A percentile compares a stretch with the other conserved stretches of the same genome.
Conservation (phyloP, 2,329 filamentous ascomycete genomes). For the Akanthomyces muscarius region DNA sequence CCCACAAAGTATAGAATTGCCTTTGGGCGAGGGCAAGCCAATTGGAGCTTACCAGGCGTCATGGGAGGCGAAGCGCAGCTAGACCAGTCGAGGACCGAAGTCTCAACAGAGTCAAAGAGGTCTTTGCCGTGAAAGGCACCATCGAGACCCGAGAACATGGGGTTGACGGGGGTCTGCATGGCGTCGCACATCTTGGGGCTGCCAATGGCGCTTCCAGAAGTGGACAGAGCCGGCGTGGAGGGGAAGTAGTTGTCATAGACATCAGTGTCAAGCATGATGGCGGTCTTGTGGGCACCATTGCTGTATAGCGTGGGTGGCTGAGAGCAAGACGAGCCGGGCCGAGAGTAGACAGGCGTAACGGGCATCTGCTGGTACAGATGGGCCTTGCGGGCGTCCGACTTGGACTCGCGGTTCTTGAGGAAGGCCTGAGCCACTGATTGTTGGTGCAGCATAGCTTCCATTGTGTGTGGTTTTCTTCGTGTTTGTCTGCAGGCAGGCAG, state of each 20-base stretch:
- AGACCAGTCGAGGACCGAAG: constrained; percentile 73
- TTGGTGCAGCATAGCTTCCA: constrained; percentile 59
- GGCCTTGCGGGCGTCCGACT: constrained; percentile 66
- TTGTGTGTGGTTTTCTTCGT: constrained; percentile 36
- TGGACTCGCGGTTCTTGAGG: constrained; percentile 79
- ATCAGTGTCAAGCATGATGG: constrained; percentile 75
- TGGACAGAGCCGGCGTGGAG: constrained; percentile 81
- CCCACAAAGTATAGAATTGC: constrained; percentile 7
- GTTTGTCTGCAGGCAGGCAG: constrained; percentile 32
- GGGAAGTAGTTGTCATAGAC: constrained; percentile 70
- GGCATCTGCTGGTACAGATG: constrained; percentile 63
- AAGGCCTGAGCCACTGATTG: constrained; percentile 73
- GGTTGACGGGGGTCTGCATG: constrained; percentile 77
- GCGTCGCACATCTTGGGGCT: constrained; percentile 78
- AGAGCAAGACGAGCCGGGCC: constrained; percentile 62
- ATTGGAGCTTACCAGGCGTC: constrained; percentile 73
- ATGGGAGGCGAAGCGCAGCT: constrained; percentile 76
- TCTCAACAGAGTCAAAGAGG: constrained; percentile 67
- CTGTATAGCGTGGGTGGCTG: constrained; percentile 56
- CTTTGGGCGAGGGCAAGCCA: not conserved
- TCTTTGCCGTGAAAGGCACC: constrained; percentile 63
- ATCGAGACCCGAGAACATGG: constrained; percentile 70
- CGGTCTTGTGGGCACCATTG: constrained; percentile 66
- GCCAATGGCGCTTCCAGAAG: constrained; percentile 77
- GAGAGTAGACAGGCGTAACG: constrained; percentile 60